Conservation (phyloP, 2,329 filamentous ascomycete species). For the Paraconiothyrium brasiliense region DNA sequence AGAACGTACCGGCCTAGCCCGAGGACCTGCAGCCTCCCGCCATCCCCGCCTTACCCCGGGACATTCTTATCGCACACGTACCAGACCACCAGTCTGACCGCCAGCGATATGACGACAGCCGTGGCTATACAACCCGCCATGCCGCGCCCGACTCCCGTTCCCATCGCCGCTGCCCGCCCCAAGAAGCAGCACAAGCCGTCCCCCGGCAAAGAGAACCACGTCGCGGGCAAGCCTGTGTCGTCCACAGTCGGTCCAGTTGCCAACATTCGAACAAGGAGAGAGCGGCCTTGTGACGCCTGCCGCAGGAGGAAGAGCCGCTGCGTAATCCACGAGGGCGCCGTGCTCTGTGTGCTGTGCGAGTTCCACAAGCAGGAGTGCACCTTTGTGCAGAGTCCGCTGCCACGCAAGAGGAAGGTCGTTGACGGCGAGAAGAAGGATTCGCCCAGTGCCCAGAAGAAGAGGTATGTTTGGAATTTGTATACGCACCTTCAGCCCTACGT, state of each 20-base stretch:
- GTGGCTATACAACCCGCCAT: slow-evolving; percentile 59
- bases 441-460: slow-evolving; percentile 68
- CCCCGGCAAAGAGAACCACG: slow-evolving; percentile 55
- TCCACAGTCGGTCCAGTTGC: slow-evolving; percentile 45
- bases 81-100: slow-evolving; percentile 30
- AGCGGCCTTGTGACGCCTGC: slow-evolving; percentile 70
- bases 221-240: slow-evolving; percentile 49
- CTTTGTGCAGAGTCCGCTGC: slow-evolving; percentile 77
- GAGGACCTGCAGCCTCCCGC: slow-evolving; percentile 14
- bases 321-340: slow-evolving; percentile 79
- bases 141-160: slow-evolving; percentile 55
- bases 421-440: slow-evolving; percentile 69
- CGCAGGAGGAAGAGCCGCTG: slow-evolving; percentile 78
- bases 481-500: slow-evolving; percentile 9
- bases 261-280: slow-evolving; percentile 52
- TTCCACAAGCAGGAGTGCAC: slow-evolving; percentile 82
- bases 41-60: slow-evolving; percentile 23
- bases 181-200: slow-evolving; percentile 52
- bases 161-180: slow-evolving; percentile 57
- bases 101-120: slow-evolving; percentile 57
- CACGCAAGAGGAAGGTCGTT: slow-evolving; percentile 81
- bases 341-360: slow-evolving; percentile 78
- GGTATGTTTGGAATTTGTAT: slow-evolving; percentile 62
- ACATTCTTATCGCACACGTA: slow-evolving; percentile 38
- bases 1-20: slow-evolving; percentile 9